Percentiles rank a stretch among this genome's conserved stretches.
phyloP scores from a whole-genome alignment of 257 asterid species.

The Solanum pennellii region DNA sequence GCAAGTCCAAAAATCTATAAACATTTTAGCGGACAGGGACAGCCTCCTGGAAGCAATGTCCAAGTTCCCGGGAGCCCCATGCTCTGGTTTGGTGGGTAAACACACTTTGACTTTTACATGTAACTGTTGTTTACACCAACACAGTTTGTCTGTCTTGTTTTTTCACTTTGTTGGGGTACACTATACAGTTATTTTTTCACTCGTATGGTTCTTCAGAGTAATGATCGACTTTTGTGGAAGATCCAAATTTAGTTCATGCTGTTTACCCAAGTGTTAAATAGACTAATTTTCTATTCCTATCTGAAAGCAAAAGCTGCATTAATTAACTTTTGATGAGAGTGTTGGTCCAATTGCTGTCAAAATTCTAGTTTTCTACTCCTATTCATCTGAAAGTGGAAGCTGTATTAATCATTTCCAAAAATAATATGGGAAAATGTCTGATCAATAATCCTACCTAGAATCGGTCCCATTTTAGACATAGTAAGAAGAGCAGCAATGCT shows the following conservation, averaged over 20 bases:
- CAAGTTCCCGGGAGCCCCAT: conserved; percentile 46
- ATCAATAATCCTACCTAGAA: neutral
- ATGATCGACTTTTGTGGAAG: neutral
- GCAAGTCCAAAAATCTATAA: conserved; percentile 36
- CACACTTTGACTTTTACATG: conserved; percentile 2
- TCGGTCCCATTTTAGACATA: too few species aligned
- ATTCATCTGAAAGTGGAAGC: neutral
- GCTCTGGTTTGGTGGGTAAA: conserved; percentile 60
- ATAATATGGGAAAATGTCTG: neutral
- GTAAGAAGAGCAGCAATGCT: too few species aligned
- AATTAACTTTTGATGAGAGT: neutral
- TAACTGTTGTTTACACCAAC: neutral
- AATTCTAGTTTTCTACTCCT: neutral
- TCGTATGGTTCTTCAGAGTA: neutral
- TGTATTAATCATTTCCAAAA: neutral
- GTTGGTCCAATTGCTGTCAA: neutral
- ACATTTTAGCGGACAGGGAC: conserved; percentile 26
- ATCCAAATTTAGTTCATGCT: neutral
- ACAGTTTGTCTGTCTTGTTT: neutral
- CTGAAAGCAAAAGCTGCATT: neutral
- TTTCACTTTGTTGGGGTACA: neutral
- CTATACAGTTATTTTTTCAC: neutral
- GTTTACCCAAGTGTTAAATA: neutral
- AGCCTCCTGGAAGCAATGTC: conserved; percentile 44
- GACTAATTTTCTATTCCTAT: neutral